phyloP scores from a whole-genome alignment of 129 eudicot genomes.

The Centella asiatica region DNA sequence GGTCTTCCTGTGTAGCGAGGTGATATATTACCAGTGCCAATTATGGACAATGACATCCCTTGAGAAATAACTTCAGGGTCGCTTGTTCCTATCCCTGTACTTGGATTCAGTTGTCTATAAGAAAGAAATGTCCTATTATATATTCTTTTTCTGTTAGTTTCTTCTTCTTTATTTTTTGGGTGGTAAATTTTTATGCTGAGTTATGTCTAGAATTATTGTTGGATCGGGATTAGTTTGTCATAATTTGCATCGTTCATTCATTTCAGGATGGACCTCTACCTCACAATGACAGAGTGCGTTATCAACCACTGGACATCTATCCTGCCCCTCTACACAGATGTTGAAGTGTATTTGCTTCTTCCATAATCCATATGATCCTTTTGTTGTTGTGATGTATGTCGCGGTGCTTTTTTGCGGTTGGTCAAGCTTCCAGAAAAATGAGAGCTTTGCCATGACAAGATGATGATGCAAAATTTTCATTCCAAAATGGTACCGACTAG shows the following conservation, averaged over 20 bases:
- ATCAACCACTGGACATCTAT: conserved; percentile 59
- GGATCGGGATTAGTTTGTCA: not conserved
- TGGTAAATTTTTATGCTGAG: not conserved
- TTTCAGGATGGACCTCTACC: conserved; percentile 76
- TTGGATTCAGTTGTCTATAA: too few species aligned
- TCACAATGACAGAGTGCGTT: conserved; percentile 48
- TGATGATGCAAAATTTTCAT: too few species aligned
- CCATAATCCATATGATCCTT: not conserved
- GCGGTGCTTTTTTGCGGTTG: not conserved
- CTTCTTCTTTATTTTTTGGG: not conserved
- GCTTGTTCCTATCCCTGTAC: too few species aligned
- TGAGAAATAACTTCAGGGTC: too few species aligned
- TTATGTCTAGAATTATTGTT: not conserved
- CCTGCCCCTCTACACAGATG: conserved; percentile 96
- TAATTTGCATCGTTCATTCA: not conserved
- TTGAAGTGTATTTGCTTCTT: conserved; percentile 24
- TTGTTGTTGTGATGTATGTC: not conserved
- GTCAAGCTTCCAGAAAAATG: too few species aligned
- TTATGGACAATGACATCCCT: too few species aligned
- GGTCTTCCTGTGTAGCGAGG: too few species aligned
- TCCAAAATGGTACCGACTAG: too few species aligned
- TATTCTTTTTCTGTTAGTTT: too few species aligned
- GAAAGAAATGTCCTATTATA: too few species aligned
- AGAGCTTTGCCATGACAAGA: too few species aligned
- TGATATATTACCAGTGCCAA: too few species aligned